Evolutionary conservation across 495 filamentous ascomycete genomes (phyloP), one percentile per base, ranked within the genome.

Genomic region (Neohortaea acidophila): DNA sequence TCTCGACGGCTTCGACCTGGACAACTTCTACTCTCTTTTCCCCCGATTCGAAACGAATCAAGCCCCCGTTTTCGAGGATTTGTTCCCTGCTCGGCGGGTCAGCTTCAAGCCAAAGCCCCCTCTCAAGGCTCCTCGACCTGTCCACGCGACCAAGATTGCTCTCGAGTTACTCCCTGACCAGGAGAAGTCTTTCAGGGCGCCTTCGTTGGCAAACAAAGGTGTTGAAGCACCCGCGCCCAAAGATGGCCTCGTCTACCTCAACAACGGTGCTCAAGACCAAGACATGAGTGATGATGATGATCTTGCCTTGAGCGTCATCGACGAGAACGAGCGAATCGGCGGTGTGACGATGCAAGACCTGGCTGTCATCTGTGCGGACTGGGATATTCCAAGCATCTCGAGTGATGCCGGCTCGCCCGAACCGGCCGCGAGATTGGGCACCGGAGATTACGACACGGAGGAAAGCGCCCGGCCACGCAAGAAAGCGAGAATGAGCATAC

Each of bases 81-180:
- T 91, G 1, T 67, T 94, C 15, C 78, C 79, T 8, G 72, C 72
- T 13, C 81, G 80, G 56, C 75, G 73, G 45, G 80, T 79, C 2
- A 63, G 69, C 22, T 85, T 77, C 50, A 56, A 75, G 25, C 72
- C 72, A 21, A 82, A 83, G 54, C 65, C 69, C 28, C 80, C 80
- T 2, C 21, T 64, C 1, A 87, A 83, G 54, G 66, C 71, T 9
- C 84, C 91, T 14, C 94, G 81, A 52, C 68, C 79, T 1, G 64
- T 94, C 13, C 64, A 84, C 11, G 83, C 84, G 0, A 84, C 79
- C 10, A 99, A 96, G 57, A 65, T 92, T 33, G 81, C 74, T 41
- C 60, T 96, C 4, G 89, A 96, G 41, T 59, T 94, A 9, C 73
- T 75, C 3, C 65, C 67, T 32, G 89, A 96, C 50, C 77, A 89